These are phyloP conservation scores for Quillaja saponaria DNA, from an alignment of 306 rosid species.

Conservation along the genomic window DNA sequence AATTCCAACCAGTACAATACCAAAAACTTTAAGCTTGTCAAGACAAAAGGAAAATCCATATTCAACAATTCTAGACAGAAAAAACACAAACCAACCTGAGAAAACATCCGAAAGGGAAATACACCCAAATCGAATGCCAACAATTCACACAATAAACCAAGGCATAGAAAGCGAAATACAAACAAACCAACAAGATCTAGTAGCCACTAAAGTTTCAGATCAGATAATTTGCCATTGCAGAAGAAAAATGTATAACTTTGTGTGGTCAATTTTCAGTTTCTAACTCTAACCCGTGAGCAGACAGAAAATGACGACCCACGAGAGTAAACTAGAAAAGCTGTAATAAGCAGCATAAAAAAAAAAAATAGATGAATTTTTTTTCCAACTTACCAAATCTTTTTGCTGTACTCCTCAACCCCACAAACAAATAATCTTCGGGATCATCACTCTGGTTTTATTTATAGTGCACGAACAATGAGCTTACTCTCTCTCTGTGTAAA, in stretches of 20 bases:
- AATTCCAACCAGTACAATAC: no score
- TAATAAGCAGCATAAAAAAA: neutral
- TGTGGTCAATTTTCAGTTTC: constrained; percentile 22
- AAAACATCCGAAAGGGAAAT: neutral
- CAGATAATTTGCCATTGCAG: neutral
- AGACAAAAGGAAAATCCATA: neutral
- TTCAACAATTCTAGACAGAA: neutral
- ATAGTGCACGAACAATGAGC: neutral
- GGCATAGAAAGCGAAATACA: neutral
- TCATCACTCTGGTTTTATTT: neutral
- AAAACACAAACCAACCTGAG: neutral
- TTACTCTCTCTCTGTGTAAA: neutral
- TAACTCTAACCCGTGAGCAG: constrained; percentile 17
- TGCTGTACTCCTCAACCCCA: neutral
- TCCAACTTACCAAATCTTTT: constrained; percentile 9
- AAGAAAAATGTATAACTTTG: neutral
- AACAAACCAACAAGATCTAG: constrained; percentile 28
- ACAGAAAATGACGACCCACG: neutral
- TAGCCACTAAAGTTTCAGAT: neutral
- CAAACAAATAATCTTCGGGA: constrained; percentile 21
- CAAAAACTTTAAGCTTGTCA: neutral
- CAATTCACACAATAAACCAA: neutral
- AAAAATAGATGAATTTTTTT: no score
- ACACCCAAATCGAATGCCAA: neutral
- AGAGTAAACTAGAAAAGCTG: constrained; percentile 14